Conservation (phyloP, 2,329 filamentous ascomycete species). For the Neonectria faginata region DNA sequence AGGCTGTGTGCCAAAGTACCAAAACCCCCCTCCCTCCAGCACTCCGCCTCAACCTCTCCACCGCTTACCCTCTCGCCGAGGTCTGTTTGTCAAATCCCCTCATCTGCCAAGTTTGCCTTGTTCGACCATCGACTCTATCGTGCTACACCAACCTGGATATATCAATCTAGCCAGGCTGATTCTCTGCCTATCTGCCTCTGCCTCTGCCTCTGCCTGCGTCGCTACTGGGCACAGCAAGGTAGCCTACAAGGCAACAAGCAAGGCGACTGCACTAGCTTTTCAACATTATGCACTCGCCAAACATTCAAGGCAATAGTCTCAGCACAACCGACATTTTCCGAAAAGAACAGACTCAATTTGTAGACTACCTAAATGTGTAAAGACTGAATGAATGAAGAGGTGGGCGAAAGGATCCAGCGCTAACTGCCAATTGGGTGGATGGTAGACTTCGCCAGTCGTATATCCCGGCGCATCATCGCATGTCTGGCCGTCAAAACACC, state of each 20-base stretch:
- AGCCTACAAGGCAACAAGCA: background rate
- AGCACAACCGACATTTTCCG: slow-evolving; percentile 1
- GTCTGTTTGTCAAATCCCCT: background rate
- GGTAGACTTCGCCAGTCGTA: slow-evolving; percentile 18
- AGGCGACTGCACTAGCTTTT: background rate
- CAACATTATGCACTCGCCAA: background rate
- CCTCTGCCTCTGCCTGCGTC: background rate
- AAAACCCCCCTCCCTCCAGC: background rate
- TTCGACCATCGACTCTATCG: background rate
- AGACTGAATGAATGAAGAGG: slow-evolving; percentile 33
- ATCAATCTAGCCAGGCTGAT: slow-evolving; percentile 8
- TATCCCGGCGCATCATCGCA: slow-evolving; percentile 16
- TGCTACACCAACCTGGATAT: background rate
- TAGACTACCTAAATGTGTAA: slow-evolving; percentile 42
- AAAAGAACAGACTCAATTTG: slow-evolving; percentile 41
- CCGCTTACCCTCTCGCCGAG: slow-evolving; percentile 5
- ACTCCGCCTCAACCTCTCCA: slow-evolving; percentile 18
- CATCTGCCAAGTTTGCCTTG: background rate
- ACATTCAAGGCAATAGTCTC: background rate
- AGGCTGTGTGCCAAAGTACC: too few species aligned
- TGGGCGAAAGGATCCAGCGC: slow-evolving; percentile 18
- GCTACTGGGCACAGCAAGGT: background rate
- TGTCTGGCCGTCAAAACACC: slow-evolving; percentile 2
- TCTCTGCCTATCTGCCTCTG: background rate
- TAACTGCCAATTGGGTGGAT: slow-evolving; percentile 16